Evolutionary conservation across 1,284 basidiomycete genomes (phyloP).

Genomic region (Melanopsichium pennsylvanicum): DNA sequence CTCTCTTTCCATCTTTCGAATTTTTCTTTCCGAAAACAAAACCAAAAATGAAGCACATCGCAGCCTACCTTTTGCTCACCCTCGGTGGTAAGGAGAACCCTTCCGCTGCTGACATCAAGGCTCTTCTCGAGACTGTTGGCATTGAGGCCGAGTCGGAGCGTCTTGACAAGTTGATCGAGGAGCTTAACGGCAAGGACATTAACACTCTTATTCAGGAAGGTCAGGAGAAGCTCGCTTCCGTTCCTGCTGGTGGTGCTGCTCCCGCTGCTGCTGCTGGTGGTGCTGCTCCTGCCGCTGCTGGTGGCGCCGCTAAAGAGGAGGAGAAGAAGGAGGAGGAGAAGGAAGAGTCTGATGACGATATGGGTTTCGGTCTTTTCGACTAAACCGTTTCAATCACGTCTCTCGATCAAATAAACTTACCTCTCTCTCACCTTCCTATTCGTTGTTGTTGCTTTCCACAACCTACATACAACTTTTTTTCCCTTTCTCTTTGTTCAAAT

Average conservation of each 20-base stretch:
- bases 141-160: slow-evolving; percentile 87
- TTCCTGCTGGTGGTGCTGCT: slow-evolving; percentile 69
- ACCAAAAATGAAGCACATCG: slow-evolving; percentile 64
- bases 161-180: slow-evolving; percentile 84
- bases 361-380: slow-evolving; percentile 66
- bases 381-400: slow-evolving; percentile 30
- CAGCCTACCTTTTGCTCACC: slow-evolving; percentile 89
- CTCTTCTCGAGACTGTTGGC: slow-evolving; percentile 82
- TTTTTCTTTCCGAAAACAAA: no score
- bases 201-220: slow-evolving; percentile 88
- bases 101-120: slow-evolving; percentile 86
- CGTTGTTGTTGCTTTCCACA: slow-evolving; percentile 2
- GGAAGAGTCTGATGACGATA: slow-evolving; percentile 65
- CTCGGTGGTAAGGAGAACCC: slow-evolving; percentile 89
- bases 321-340: slow-evolving; percentile 65
- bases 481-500: no score
- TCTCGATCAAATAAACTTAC: no score
- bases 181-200: slow-evolving; percentile 91
- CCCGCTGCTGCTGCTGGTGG: slow-evolving; percentile 68
- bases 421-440: neutral
- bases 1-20: slow-evolving; percentile 5
- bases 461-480: no score
- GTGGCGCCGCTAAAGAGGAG: slow-evolving; percentile 75
- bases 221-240: slow-evolving; percentile 89
- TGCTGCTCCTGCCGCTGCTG: slow-evolving; percentile 73